phyloP scores from a whole-genome alignment of 352 stramenopile species.

The Phytophthora sp. region DNA sequence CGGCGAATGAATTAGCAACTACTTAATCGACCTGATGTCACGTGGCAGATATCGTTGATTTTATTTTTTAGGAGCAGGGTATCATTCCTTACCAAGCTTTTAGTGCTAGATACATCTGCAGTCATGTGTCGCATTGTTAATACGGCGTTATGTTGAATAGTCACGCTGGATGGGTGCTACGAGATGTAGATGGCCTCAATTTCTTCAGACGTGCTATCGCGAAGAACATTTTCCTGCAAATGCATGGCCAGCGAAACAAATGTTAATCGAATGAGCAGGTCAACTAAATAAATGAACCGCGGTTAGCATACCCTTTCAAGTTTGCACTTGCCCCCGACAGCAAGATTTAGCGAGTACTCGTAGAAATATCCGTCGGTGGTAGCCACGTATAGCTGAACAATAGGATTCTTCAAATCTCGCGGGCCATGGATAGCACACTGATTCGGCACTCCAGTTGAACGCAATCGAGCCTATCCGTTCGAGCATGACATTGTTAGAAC shows the following conservation, averaged over 20 bases:
- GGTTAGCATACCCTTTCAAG: slow-evolving; percentile 66
- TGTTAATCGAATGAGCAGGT: not conserved
- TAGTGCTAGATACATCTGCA: no score
- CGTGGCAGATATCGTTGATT: slow-evolving; percentile 20
- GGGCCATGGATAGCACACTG: slow-evolving; percentile 83
- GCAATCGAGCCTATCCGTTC: slow-evolving; percentile 62
- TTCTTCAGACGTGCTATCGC: slow-evolving; percentile 84
- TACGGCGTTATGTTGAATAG: not conserved
- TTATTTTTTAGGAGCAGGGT: slow-evolving; percentile 17
- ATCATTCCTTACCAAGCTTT: no score
- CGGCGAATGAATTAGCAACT: slow-evolving; percentile 11
- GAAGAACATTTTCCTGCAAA: slow-evolving; percentile 82
- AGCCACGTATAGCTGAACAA: slow-evolving; percentile 80
- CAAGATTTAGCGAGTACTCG: slow-evolving; percentile 84
- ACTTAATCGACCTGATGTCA: slow-evolving; percentile 22
- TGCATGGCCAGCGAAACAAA: no score
- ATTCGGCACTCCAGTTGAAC: slow-evolving; percentile 73
- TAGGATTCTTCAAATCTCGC: slow-evolving; percentile 48
- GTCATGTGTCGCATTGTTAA: slow-evolving; percentile 3
- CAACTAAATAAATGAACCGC: slow-evolving; percentile 3
- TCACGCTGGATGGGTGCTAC: slow-evolving; percentile 25
- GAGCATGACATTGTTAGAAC: no score
- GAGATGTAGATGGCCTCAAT: slow-evolving; percentile 87
- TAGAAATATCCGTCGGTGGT: slow-evolving; percentile 88
- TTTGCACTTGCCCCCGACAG: slow-evolving; percentile 78